These are phyloP conservation scores for Amborella trichopoda DNA, from an alignment of 164 flowering plant genomes.

Conservation along the genomic window DNA sequence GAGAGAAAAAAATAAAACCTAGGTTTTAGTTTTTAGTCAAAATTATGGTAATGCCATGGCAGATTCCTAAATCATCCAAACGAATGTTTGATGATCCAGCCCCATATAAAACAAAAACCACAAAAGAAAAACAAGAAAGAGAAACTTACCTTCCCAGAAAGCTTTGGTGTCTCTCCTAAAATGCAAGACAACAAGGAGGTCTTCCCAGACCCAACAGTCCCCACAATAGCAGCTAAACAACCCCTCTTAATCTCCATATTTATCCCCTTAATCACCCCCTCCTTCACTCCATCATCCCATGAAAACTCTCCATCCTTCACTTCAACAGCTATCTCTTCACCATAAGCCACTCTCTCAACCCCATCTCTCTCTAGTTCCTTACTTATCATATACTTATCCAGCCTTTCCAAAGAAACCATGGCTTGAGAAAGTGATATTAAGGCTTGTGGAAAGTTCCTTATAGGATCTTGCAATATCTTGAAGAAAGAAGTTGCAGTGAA, in stretches of 20 bases:
- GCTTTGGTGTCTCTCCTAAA: constrained; percentile 91
- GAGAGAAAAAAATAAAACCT: no score
- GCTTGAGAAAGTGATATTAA: constrained; percentile 85
- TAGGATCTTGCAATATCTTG: constrained; percentile 85
- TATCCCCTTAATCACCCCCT: constrained; percentile 33
- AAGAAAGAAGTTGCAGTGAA: constrained; percentile 67
- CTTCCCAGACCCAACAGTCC: constrained; percentile 95
- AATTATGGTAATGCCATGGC: no score
- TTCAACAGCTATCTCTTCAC: constrained; percentile 43
- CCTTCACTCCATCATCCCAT: constrained; percentile 74
- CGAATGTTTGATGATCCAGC: no score
- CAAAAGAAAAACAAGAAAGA: no score
- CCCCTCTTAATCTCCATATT: constrained; percentile 62
- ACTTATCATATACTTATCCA: constrained; percentile 62
- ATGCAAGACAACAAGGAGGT: constrained; percentile 75
- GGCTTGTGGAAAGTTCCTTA: constrained; percentile 76
- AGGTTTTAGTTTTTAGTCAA: no score
- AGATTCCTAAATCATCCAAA: no score
- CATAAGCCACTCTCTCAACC: constrained; percentile 50
- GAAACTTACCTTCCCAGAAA: constrained; percentile 77
- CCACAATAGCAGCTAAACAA: constrained; percentile 77
- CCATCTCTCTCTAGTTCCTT: constrained; percentile 48
- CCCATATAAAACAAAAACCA: no score
- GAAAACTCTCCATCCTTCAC: constrained; percentile 58
- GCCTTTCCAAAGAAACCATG: constrained; percentile 60